Conservation (phyloP, 1,284 basidiomycete species). For the Hemileia vastatrix region DNA sequence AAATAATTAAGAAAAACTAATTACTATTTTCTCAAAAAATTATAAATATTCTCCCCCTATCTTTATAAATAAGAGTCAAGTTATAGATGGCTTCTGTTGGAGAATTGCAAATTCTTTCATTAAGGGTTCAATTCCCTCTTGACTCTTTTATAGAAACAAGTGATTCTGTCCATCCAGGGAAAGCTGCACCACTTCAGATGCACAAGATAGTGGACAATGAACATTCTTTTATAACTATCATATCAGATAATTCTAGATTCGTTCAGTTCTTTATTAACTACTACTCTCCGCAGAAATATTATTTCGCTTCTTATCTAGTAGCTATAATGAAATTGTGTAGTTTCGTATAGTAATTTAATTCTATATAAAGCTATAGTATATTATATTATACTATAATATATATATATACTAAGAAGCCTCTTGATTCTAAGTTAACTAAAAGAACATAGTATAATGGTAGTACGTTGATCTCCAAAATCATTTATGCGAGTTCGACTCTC, state of each 20-base stretch:
- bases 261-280: conserved; percentile 42
- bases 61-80: too few relatives aligned
- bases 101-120: too few relatives aligned
- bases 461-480: conserved; percentile 18
- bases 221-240: conserved; percentile 44
- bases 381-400: conserved; percentile 40
- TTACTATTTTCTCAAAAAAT: conserved; percentile 32
- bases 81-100: too few relatives aligned
- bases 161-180: too few relatives aligned
- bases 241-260: conserved; percentile 45
- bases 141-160: too few relatives aligned
- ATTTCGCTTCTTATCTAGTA: conserved; percentile 44
- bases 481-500: conserved; percentile 21
- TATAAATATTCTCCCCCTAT: too few relatives aligned
- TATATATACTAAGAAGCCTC: conserved; percentile 26
- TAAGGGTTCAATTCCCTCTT: too few relatives aligned
- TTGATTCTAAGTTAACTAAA: conserved; percentile 15
- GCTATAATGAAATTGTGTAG: conserved; percentile 44
- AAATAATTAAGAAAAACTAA: conserved; percentile 25
- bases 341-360: conserved; percentile 44
- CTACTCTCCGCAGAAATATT: conserved; percentile 44
- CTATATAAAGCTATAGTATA: conserved; percentile 43
- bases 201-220: conserved; percentile 38
- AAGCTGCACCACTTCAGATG: conserved; percentile 27
- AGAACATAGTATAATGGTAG: conserved; percentile 25